Evolutionary conservation across 78 protist species (phyloP).

Genomic region (Dictyostelium brefeldianum): DNA sequence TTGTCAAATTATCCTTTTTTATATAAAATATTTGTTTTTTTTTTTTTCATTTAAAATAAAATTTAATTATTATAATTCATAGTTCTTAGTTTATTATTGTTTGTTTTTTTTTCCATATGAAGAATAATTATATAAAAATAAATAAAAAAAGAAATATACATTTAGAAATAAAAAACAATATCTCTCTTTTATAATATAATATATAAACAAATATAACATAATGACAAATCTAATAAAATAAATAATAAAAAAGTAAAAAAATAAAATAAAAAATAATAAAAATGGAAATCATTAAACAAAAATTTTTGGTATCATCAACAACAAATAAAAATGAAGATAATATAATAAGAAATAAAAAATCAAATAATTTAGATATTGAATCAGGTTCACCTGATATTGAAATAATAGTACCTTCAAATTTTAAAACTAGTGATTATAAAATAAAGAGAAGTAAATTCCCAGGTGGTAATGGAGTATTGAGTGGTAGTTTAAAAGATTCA

Average conservation of each 20-base stretch:
- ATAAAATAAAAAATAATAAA: neutral
- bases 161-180: too few species aligned
- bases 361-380: neutral
- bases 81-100: too few species aligned
- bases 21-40: too few species aligned
- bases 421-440: neutral
- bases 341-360: neutral
- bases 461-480: neutral
- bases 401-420: neutral
- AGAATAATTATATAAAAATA: too few species aligned
- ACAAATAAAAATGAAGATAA: neutral
- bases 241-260: neutral
- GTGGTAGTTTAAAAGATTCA: neutral
- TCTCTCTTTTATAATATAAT: too few species aligned
- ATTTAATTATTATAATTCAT: too few species aligned
- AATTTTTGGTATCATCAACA: neutral
- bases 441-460: conserved; percentile 3
- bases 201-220: too few species aligned
- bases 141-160: too few species aligned
- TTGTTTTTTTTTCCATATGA: too few species aligned
- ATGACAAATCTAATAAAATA: too few species aligned
- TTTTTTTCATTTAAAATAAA: too few species aligned
- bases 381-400: neutral
- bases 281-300: neutral
- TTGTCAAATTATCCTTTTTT: too few species aligned